Evolutionary conservation across 2,329 filamentous ascomycete species (phyloP), one percentile per base, ranked within the genome.

Genomic region (Hymenoscyphus occultus): DNA sequence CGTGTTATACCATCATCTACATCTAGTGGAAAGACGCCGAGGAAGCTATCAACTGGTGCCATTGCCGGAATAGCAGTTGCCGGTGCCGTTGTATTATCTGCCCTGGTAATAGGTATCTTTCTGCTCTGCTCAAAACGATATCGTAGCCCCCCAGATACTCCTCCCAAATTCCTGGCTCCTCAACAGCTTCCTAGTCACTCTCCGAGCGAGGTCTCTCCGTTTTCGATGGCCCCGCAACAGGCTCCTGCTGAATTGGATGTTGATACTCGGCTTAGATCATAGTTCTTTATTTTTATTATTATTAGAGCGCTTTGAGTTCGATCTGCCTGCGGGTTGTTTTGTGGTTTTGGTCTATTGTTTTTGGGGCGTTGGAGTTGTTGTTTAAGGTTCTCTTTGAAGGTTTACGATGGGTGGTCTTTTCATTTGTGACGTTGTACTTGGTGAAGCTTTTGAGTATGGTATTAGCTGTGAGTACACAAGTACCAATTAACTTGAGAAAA

Each of bases 11-110:
- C n/a, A 9, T 5, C 45, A 51, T 51, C 45, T 5, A 80, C 86
- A 0, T 87, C 84, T 2, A 28, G 28, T 28, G 80, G 85, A 59
- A 40, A 65, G 1, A 64, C 68, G 12, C 63, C 68, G 0, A 74
- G 6, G 35, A 63, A 64, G 13, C 71, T 79, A 1, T 76, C 77
- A 2, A 75, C 72, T 0, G 80, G 80, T 13, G 80, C 69, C 12
- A 81, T 83, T 59, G 76, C 71, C 5, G 81, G 81, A 22, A 80
- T 83, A 58, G 78, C 76, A 9, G 72, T 81, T 14, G 81, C 77
- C 6, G 74, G 76, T 32, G 75, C 67, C 1, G 71, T 73, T 10
- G 74, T 67, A 0, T 64, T 78, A 1, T 54, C 79, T 28, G 67
- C 71, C 1, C 56, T 75, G 5, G 35, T 76, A 1, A 19, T 73